Conservation (phyloP, 139 green algal species). For the Zygnema circumcarinatum region DNA sequence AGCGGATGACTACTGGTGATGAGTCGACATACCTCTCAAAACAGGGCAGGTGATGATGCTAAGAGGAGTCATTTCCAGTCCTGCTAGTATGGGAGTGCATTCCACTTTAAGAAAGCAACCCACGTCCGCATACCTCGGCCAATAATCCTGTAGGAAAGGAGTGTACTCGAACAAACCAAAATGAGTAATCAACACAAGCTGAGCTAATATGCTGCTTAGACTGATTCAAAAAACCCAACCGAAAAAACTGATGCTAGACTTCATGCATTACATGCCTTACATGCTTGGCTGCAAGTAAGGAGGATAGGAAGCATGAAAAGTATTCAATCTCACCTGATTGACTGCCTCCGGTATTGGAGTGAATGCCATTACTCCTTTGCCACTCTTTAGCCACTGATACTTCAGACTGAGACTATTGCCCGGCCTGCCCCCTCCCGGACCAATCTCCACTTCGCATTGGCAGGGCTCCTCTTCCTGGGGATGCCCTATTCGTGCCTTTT, state of each 20-base stretch:
- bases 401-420: background rate
- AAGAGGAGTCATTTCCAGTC: background rate
- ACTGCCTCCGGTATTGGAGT: background rate
- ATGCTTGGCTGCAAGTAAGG: no score
- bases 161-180: no score
- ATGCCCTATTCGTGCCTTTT: background rate
- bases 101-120: slow-evolving; percentile 10
- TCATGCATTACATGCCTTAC: no score
- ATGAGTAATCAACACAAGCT: no score
- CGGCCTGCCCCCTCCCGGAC: background rate
- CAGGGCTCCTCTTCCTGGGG: slow-evolving; percentile 28
- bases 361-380: background rate
- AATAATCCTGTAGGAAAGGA: slow-evolving; percentile 17
- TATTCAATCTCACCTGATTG: background rate
- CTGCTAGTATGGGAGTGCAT: background rate
- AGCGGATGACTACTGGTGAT: no score
- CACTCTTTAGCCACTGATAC: slow-evolving; percentile 2
- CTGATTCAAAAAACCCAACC: no score
- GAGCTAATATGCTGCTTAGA: no score
- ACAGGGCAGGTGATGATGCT: background rate
- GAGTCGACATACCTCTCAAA: background rate
- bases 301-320: no score
- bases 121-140: slow-evolving; percentile 7
- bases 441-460: background rate
- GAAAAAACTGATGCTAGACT: no score